A percentile compares a stretch with the other conserved stretches of the same genome.
Conservation (phyloP, 108 stramenopile genomes). For the Cyclotella baltica region DNA sequence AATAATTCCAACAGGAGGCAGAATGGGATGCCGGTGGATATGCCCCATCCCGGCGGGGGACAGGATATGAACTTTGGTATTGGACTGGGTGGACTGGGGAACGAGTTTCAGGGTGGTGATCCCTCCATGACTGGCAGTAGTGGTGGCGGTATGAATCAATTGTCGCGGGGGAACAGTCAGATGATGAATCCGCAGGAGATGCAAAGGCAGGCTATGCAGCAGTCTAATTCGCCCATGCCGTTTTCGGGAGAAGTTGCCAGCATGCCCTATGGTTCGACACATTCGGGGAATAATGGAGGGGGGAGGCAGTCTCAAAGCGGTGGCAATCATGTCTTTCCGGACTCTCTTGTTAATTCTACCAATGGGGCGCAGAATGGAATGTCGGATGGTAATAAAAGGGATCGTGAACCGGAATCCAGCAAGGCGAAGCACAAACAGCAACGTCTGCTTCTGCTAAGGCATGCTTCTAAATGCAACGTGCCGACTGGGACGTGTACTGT, state of each 20-base stretch:
- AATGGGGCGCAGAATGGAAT: constrained; percentile 6
- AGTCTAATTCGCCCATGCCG: constrained; percentile 11
- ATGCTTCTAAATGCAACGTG: constrained; percentile 95
- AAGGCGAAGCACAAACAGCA: constrained; percentile 98
- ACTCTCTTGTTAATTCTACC: constrained; percentile 12
- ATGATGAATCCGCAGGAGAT: constrained; percentile 16
- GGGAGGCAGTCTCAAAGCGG: not conserved
- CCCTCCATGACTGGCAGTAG: constrained; percentile 16
- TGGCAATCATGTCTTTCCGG: constrained; percentile 5
- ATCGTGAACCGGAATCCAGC: constrained; percentile 66
- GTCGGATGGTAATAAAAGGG: constrained; percentile 29
- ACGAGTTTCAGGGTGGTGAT: constrained; percentile 2
- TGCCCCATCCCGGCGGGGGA: constrained; percentile 3
- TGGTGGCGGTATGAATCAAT: too few relatives aligned
- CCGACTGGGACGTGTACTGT: constrained; percentile 84
- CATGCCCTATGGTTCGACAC: constrained; percentile 10
- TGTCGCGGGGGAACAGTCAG: constrained; percentile 17
- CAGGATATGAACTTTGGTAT: constrained; percentile 13
- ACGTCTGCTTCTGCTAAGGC: constrained; percentile 94
- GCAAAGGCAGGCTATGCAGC: constrained; percentile 18
- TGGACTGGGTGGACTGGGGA: constrained; percentile 24
- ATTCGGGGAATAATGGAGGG: constrained; percentile 6
- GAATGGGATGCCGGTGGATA: constrained; percentile 11
- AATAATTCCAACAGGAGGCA: constrained; percentile 26
- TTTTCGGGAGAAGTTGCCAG: constrained; percentile 13